These are phyloP conservation scores for Akanthomyces lecanii DNA, from an alignment of 2,329 filamentous ascomycete genomes.

Conservation along the genomic window DNA sequence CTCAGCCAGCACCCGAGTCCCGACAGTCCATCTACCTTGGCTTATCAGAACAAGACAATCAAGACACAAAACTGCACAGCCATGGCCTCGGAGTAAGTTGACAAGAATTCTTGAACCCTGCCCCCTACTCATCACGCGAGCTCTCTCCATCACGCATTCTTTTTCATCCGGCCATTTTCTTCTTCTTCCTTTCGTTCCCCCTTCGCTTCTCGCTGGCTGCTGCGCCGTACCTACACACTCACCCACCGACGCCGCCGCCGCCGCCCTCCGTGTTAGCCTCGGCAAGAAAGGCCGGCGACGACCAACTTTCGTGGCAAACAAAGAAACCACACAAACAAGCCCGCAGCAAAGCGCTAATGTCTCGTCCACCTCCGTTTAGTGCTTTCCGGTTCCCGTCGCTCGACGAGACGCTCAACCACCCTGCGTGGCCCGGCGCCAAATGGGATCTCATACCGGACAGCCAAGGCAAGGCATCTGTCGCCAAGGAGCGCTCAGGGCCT, in stretches of 20 bases:
- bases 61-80: background rate
- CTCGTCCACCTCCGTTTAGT: constrained; percentile 10
- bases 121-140: background rate
- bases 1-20: background rate
- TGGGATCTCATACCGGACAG: constrained; percentile 66
- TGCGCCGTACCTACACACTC: too few relatives aligned
- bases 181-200: background rate
- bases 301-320: background rate
- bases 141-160: background rate
- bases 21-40: background rate
- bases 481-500: constrained; percentile 67
- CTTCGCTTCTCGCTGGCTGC: background rate
- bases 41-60: background rate
- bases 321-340: background rate
- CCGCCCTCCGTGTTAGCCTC: constrained; percentile 11
- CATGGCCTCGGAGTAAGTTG: constrained; percentile 13
- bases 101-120: background rate
- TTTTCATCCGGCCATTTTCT: background rate
- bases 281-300: background rate
- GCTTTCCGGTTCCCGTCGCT: constrained; percentile 37
- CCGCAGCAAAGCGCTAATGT: constrained; percentile 1
- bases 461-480: constrained; percentile 59
- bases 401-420: constrained; percentile 58
- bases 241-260: background rate
- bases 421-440: constrained; percentile 61